Conservation (phyloP, 192 early-diverging fungal species). For the Rhizophagus prolifer region DNA sequence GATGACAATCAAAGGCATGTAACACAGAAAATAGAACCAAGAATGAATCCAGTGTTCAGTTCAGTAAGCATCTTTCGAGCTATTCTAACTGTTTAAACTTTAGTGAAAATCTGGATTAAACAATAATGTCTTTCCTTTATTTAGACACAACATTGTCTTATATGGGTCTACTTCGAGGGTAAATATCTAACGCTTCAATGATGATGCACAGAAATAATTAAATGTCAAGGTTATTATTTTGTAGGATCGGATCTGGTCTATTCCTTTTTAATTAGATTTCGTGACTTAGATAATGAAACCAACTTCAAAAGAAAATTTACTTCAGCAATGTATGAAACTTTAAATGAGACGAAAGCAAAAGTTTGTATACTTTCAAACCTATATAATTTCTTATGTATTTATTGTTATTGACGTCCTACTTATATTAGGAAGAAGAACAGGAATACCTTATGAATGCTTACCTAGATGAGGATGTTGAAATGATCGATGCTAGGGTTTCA, state of each 20-base stretch:
- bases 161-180: constrained; percentile 77
- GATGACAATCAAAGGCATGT: constrained; percentile 46
- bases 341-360: constrained; percentile 29
- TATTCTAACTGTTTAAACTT: not conserved
- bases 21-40: constrained; percentile 63
- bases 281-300: constrained; percentile 44
- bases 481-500: constrained; percentile 45
- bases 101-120: not conserved
- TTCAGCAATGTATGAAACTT: constrained; percentile 74
- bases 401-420: not conserved
- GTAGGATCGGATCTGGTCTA: constrained; percentile 45
- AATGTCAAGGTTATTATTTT: not conserved
- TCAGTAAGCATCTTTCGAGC: constrained; percentile 14
- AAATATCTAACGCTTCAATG: not conserved
- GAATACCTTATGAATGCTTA: constrained; percentile 74
- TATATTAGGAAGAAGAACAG: constrained; percentile 56
- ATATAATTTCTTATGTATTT: not conserved
- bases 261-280: constrained; percentile 76
- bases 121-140: too few relatives aligned
- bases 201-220: not conserved
- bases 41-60: constrained; percentile 80
- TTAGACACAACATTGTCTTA: constrained; percentile 53
- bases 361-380: not conserved
- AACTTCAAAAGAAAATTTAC: constrained; percentile 68
- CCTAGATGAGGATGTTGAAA: constrained; percentile 66